phyloP scores from a whole-genome alignment of 192 early-diverging fungal genomes.

The Backusella sp. region DNA sequence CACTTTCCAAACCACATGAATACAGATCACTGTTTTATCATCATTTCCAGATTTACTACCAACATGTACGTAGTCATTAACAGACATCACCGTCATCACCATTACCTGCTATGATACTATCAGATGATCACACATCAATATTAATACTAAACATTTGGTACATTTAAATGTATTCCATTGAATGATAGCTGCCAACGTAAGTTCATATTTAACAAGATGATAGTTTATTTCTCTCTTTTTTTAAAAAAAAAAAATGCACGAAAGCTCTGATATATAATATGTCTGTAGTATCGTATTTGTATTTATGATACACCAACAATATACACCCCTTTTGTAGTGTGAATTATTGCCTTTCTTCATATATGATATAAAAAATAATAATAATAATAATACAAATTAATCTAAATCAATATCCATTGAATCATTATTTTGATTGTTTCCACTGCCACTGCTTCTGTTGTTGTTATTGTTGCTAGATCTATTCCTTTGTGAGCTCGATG shows the following conservation, averaged over 20 bases:
- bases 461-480: neutral
- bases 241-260: too few species aligned
- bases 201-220: neutral
- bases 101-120: neutral
- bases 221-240: neutral
- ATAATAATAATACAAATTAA: constrained; percentile 3
- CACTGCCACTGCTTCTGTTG: neutral
- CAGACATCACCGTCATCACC: neutral
- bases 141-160: neutral
- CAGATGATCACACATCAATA: neutral
- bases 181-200: neutral
- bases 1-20: neutral
- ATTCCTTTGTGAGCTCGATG: neutral
- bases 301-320: neutral
- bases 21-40: neutral
- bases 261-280: neutral
- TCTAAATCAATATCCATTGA: constrained; percentile 14
- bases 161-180: neutral
- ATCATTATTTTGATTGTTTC: constrained; percentile 6
- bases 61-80: neutral
- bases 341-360: neutral
- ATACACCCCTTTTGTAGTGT: neutral
- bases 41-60: neutral
- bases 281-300: neutral
- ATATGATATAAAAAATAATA: neutral